phyloP scores from a whole-genome alignment of 768 basidiomycete species.

The Tylopilus cervinicoccineus region DNA sequence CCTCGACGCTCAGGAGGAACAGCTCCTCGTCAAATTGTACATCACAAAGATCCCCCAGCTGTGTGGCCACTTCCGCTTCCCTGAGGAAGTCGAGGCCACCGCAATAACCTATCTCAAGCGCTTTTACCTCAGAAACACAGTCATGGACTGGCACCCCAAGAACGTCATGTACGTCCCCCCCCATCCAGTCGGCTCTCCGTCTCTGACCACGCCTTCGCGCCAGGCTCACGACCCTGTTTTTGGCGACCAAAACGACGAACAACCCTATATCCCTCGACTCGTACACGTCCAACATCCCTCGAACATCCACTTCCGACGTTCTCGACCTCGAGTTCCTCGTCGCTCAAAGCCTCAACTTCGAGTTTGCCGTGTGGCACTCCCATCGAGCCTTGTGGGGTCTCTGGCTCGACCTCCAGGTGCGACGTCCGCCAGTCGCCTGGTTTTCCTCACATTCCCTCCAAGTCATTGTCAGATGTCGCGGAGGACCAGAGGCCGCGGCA shows the following conservation, averaged over 20 bases:
- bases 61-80: constrained; percentile 81
- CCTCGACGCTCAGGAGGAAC: constrained; percentile 74
- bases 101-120: constrained; percentile 90
- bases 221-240: constrained; percentile 93
- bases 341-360: constrained; percentile 90
- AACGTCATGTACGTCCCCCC: constrained; percentile 84
- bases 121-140: constrained; percentile 96
- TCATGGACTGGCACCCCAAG: constrained; percentile 99
- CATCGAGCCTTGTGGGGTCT: constrained; percentile 87
- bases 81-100: constrained; percentile 91
- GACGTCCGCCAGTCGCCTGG: constrained; percentile 6
- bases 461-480: constrained; percentile 58
- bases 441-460: constrained; percentile 9
- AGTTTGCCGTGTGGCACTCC: constrained; percentile 91
- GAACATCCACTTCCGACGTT: constrained; percentile 76
- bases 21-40: constrained; percentile 85
- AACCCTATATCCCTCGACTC: constrained; percentile 83
- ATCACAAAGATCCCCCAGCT: constrained; percentile 80
- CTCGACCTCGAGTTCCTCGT: constrained; percentile 95
- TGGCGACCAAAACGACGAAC: constrained; percentile 98
- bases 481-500: constrained; percentile 45
- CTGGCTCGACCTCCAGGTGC: constrained; percentile 83
- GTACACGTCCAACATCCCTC: constrained; percentile 81
- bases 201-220: background rate
- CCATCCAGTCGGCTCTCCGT: background rate